phyloP scores from a whole-genome alignment of 805 yeast species.

The Alloascoidea africana region DNA sequence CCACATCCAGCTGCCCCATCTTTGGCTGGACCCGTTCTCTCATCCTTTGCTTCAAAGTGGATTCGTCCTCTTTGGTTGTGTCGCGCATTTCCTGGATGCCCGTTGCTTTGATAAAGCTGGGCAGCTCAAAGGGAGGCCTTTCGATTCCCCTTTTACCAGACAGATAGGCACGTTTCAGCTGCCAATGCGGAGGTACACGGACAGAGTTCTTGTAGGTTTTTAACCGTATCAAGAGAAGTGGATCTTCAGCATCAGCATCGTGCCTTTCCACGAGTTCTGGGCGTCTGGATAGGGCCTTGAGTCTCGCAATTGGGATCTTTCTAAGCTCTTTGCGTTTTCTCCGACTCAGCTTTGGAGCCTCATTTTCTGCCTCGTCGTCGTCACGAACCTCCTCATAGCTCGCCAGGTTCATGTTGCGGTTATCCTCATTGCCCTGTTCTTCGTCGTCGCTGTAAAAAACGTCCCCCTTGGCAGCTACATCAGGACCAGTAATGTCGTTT shows the following conservation, averaged over 20 bases:
- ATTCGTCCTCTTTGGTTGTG: conserved; percentile 27
- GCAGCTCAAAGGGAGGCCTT: conserved; percentile 60
- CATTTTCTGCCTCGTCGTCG: conserved; percentile 11
- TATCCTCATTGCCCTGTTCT: conserved; percentile 12
- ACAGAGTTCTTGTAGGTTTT: conserved; percentile 54
- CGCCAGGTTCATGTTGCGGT: too few relatives aligned
- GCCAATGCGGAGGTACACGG: conserved; percentile 82
- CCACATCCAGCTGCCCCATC: conserved; percentile 74
- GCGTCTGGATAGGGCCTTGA: conserved; percentile 41
- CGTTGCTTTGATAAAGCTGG: conserved; percentile 62
- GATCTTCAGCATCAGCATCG: conserved; percentile 77
- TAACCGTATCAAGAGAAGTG: conserved; percentile 44
- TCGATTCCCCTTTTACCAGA: conserved; percentile 51
- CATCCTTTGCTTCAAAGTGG: conserved; percentile 52
- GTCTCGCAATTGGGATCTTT: conserved; percentile 48
- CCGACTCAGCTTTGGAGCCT: conserved; percentile 16
- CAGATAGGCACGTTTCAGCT: conserved; percentile 57
- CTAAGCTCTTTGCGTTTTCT: conserved; percentile 34
- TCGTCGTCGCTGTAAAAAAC: conserved; percentile 19
- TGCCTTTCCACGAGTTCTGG: conserved; percentile 80
- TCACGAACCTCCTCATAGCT: conserved; percentile 9
- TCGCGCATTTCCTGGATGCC: conserved; percentile 83
- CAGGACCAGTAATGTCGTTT: conserved; percentile 14
- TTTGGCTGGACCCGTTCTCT: conserved; percentile 84
- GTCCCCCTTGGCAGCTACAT: conserved; percentile 18